Base-by-base conservation (phyloP, 768 basidiomycete genomes). In the Mycena polygramma region DNA sequence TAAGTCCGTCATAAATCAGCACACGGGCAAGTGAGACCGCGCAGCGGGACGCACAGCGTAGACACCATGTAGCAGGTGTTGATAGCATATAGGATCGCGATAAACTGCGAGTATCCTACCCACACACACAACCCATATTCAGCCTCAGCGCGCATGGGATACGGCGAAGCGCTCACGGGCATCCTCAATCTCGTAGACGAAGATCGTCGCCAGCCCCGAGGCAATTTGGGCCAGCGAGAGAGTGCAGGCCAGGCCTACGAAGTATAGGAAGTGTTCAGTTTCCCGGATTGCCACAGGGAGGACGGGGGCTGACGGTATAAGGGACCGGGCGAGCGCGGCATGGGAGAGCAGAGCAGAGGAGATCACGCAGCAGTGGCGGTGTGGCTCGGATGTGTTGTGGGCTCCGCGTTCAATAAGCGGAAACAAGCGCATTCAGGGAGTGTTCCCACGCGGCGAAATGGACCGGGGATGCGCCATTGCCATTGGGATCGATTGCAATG, bases 141-240 rank as follows among this genome's bases (percentile, higher is more conserved):
- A 57, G 51, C 13, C 0, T 41, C n/a, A 36, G 15, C 11, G 22
- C 7, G 24, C 55, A 1, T 1, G 36, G 52, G 1, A 36, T 17
- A 7, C 9, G 46, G 7, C 7, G 3, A 55, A 11, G 11, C 36
- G 5, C 63, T n/a, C 37, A 66, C 72, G 64, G 2, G 68, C 72
- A 55, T 73, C 72, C 2, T 73, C 72, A 15, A 73, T 20, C 3
- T 65, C 60, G 57, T 73, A 73, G 1, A 73, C 68, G 57, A 73
- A 53, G 57, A 73, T 67, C 19, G 72, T 70, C 19, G 59, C 43
- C 10, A 73, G 51, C 13, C 55, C 63, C 2, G 72, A 57, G 1
- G 68, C 72, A 7, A 73, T 45, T n/a, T 73, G 72, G 17, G 24
- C 49, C 19, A 73, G 45, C 0, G 68, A 62, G 22, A 73, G 52